phyloP scores from a whole-genome alignment of 495 filamentous ascomycete genomes.

The Amphirosellinia nigrospora region DNA sequence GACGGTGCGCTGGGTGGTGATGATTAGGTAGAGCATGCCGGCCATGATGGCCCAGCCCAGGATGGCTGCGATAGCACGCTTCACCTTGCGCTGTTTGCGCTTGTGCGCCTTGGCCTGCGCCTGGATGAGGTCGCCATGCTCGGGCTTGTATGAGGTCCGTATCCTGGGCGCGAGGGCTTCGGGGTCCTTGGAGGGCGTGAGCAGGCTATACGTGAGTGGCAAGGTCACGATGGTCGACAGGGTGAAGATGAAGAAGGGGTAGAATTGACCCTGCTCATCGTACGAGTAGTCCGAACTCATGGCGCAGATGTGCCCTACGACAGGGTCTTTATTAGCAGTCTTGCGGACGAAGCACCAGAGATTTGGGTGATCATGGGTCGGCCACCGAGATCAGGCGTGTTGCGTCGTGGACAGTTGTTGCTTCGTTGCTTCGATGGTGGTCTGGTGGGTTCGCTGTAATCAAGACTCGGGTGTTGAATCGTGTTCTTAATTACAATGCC shows the following conservation, averaged over 20 bases:
- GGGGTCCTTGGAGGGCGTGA: constrained; percentile 77
- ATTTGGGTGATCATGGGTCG: constrained; percentile 16
- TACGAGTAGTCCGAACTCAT: constrained; percentile 99
- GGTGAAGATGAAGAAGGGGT: constrained; percentile 97
- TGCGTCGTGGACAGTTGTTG: constrained; percentile 12
- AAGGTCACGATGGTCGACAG: constrained; percentile 86
- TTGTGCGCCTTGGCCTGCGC: constrained; percentile 84
- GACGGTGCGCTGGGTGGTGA: constrained; percentile 72
- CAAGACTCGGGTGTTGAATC: constrained; percentile 34
- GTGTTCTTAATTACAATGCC: constrained; percentile 39
- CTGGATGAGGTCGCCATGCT: constrained; percentile 83
- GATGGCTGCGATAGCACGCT: constrained; percentile 78
- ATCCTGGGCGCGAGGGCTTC: constrained; percentile 55
- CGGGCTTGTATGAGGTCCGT: constrained; percentile 75
- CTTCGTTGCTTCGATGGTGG: constrained; percentile 2
- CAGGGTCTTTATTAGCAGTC: constrained; percentile 33
- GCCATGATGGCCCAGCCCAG: constrained; percentile 84
- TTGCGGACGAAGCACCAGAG: constrained; percentile 4
- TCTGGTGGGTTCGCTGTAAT: not conserved
- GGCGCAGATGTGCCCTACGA: constrained; percentile 48
- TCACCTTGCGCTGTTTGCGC: constrained; percentile 86
- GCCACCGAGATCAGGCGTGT: not conserved
- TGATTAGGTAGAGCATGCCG: constrained; percentile 90
- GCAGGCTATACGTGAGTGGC: constrained; percentile 85
- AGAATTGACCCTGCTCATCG: constrained; percentile 98